A percentile compares a stretch with the other conserved stretches of the same genome.
Conservation (phyloP, 2,329 filamentous ascomycete species). For the Fusarium mangiferae region DNA sequence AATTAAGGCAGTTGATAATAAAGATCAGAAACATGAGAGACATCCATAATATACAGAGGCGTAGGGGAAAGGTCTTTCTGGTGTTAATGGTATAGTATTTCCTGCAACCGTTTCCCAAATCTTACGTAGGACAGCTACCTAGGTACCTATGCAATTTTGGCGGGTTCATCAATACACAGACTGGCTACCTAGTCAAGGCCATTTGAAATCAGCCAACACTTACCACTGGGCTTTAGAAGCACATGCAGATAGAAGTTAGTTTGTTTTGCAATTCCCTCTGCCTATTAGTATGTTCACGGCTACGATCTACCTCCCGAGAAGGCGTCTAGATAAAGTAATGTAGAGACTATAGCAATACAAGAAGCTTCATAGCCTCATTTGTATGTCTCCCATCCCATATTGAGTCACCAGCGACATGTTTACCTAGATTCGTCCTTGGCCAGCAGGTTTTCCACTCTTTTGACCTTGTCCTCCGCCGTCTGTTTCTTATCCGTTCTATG, state of each 20-base stretch:
- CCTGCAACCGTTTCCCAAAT: neutral
- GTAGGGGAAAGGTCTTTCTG: neutral
- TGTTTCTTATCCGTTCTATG: slow-evolving; percentile 85
- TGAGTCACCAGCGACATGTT: neutral
- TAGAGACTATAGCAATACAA: neutral
- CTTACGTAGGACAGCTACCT: neutral
- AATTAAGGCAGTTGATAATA: neutral
- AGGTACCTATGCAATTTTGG: neutral
- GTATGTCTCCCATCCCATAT: neutral
- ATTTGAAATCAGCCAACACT: neutral
- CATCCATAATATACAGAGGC: neutral
- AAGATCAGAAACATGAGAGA: neutral
- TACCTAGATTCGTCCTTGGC: slow-evolving; percentile 37
- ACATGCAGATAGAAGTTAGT: neutral
- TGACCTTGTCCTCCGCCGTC: slow-evolving; percentile 82
- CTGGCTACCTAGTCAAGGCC: neutral
- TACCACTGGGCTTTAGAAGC: neutral
- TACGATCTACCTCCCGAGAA: neutral
- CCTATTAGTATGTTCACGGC: neutral
- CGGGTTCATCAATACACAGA: neutral
- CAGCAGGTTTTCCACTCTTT: slow-evolving; percentile 64
- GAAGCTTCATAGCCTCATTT: neutral
- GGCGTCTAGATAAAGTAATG: neutral
- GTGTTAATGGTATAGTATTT: neutral
- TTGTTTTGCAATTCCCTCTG: neutral